Evolutionary conservation across 768 basidiomycete species (phyloP).

Genomic region (Mycena alexandri): DNA sequence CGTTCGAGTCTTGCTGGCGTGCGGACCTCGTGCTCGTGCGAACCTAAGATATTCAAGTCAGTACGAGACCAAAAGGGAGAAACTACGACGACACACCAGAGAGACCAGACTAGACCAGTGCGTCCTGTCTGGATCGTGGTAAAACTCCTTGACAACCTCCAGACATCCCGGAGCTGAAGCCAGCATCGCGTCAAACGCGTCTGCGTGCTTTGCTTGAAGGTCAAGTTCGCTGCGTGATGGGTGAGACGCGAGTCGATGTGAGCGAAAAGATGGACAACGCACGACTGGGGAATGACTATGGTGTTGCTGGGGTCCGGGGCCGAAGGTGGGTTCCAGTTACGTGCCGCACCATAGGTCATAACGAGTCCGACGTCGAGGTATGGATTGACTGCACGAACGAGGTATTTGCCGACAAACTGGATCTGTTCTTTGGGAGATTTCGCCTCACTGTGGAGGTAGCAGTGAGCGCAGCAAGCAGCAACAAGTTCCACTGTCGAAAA

Average conservation of each 20-base stretch:
- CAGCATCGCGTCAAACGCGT: constrained; percentile 11
- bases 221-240: background rate
- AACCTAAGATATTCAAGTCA: background rate
- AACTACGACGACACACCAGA: background rate
- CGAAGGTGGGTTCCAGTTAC: background rate
- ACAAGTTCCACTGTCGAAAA: too few relatives aligned
- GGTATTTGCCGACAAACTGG: background rate
- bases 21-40: background rate
- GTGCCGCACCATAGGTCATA: constrained; percentile 1
- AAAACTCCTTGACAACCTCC: constrained; percentile 1
- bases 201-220: background rate
- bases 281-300: background rate
- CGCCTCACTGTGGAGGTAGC: too few relatives aligned
- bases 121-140: background rate
- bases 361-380: background rate
- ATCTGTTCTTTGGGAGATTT: too few relatives aligned
- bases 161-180: background rate
- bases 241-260: background rate
- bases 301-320: background rate
- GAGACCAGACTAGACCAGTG: background rate
- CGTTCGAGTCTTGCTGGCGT: background rate
- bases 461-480: too few relatives aligned
- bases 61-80: background rate
- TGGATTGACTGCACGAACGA: constrained; percentile 2
- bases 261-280: background rate